Conservation (phyloP, 2,329 filamentous ascomycete species). For the Fusarium irregulare region DNA sequence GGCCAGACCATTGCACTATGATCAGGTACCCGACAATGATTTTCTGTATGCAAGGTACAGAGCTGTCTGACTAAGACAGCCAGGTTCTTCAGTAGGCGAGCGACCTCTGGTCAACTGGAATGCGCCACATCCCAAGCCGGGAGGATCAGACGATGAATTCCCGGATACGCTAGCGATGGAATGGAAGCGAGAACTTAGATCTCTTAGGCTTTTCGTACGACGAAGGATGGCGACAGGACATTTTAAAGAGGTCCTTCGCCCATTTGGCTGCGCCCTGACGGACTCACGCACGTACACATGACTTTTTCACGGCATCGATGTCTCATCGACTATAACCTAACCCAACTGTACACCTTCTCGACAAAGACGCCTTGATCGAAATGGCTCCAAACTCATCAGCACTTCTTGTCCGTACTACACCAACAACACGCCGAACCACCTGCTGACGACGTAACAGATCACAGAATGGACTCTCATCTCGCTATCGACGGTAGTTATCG, state of each 20-base stretch:
- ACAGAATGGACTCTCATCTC: constrained; percentile 29
- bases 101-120: not conserved
- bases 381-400: constrained; percentile 9
- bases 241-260: not conserved
- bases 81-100: not conserved
- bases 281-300: not conserved
- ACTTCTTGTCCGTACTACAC: constrained; percentile 7
- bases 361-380: not conserved
- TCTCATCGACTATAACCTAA: not conserved
- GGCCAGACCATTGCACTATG: not conserved
- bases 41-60: not conserved
- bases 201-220: no score
- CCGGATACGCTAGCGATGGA: not conserved
- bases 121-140: constrained; percentile 15
- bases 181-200: not conserved
- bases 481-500: constrained; percentile 16
- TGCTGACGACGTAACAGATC: constrained; percentile 7
- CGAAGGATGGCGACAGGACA: not conserved
- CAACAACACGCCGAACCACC: accelerated
- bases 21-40: not conserved
- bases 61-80: not conserved
- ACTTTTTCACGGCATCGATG: not conserved
- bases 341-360: not conserved
- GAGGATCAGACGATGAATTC: not conserved
- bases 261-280: no score